Base-by-base conservation (phyloP, 2,329 filamentous ascomycete species). In the Fusarium sambucinum region DNA sequence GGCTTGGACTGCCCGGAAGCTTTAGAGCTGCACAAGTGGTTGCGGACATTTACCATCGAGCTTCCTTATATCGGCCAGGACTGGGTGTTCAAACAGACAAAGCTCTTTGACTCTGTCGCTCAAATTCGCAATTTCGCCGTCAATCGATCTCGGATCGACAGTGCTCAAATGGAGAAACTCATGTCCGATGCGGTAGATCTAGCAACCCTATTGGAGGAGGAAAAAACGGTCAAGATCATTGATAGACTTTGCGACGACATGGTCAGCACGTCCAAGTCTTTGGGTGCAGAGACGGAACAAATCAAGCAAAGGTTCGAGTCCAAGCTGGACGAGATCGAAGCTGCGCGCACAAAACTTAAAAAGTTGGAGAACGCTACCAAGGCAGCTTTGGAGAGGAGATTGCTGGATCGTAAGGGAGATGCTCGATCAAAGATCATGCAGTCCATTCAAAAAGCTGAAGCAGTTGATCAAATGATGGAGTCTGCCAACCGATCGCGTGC, bases 31-130 rank as follows among this genome's bases (percentile, higher is more conserved):
- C 33, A 53, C 2, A 21, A 7, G 1, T 62, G 59, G 59, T 17
- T 54, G 11, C 11, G n/a, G 0, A 8, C 6, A 0, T 41, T 57
- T 13, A 27, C 29, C 12, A 2, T 9, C 0, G 6, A 37, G 6
- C 3, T 6, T 6, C 3, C 0, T 5, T 35, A 35, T 0, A 5
- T 14, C 1, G 11, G 9, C 0, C 19, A 25, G 0, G 1, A 17
- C 2, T 23, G 14, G 10, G 19, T 40, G 12, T 13, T 23, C 12
- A 3, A 21, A 6, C 21, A 40, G 4, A 23, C 19, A 7, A 4
- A 4, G 6, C 37, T 14, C 13, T 12, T 40, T 40, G 19, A 40
- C 3, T 53, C 27, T 1, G 3, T 46, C 0, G 12, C 6, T 2
- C 19, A 33, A 0, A 62, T 62, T 3, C 14, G 17, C 10, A 10